Base-by-base conservation (phyloP, 2,329 filamentous ascomycete genomes). In the Acephala macrosclerotiorum region DNA sequence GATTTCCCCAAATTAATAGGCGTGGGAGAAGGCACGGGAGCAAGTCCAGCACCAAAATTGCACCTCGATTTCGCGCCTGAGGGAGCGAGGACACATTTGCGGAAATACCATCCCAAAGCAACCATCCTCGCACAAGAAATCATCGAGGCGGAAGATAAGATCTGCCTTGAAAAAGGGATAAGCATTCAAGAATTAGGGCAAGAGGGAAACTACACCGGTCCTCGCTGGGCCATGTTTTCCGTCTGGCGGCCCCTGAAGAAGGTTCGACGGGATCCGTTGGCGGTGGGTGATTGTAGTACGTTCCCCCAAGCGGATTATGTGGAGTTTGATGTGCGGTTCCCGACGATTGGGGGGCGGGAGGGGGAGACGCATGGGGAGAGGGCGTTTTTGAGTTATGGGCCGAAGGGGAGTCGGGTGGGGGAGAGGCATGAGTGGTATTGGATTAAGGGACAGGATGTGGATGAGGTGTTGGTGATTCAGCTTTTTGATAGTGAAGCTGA, bases 1-100 rank as follows among this genome's bases (percentile, higher is more conserved):
- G 49, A 53, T 7, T 72, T 70, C 40, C 72, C 72, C 7, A 69
- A 71, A 35, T 58, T 75, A 63, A 71, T 76, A 35, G 73, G 74
- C 47, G 73, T 73, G 60, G 56, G 63, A 11, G 38, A 56, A 36
- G 57, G 56, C 14, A 67, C 68, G 38, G 72, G 73, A 33, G 73
- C 65, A 16, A 68, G 64, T 20, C 73, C 74, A 11, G 73, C 75
- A 6, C 73, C 74, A 12, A 75, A 75, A 66, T 70, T 75, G 26
- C 75, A 76, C 53, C 61, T 74, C 14, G 75, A 77, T 65, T 75
- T 73, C 58, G 65, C 75, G 3, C 72, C 75, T 45, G 66, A 63
- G 25, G 75, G 72, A 3, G 75, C 75, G 1, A 62, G 74, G 22
- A 68, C 61, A 4, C 75, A 75, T 65, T 51, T 76, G 26, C 66